A percentile compares a stretch with the other conserved stretches of the same genome.
phyloP scores from a whole-genome alignment of 805 yeast genomes.

The Metschnikowia aberdeeniae region DNA sequence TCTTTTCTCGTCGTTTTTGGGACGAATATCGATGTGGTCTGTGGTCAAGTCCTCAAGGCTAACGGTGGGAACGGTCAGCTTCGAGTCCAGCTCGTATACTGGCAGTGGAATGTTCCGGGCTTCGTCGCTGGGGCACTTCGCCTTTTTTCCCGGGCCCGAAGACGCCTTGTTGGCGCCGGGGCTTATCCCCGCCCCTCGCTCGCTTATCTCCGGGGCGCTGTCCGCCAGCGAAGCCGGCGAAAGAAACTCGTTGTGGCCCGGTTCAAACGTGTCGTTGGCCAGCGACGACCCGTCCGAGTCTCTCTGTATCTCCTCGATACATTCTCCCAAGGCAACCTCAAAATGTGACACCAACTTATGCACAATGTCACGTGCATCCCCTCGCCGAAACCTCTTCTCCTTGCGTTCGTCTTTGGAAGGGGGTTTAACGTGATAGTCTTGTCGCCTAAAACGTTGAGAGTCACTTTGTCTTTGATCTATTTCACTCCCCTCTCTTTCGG shows the following conservation, averaged over 20 bases:
- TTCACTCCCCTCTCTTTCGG: not conserved
- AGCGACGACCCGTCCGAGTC: not conserved
- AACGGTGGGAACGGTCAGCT: slow-evolving; percentile 7
- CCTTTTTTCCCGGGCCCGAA: not conserved
- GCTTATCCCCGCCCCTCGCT: not conserved
- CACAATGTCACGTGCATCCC: not conserved
- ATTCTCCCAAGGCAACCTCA: slow-evolving; percentile 4
- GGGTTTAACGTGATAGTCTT: not conserved
- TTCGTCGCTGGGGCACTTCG: not conserved
- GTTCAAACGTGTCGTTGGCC: slow-evolving; percentile 14
- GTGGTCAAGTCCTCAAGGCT: slow-evolving; percentile 14
- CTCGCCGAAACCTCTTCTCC: slow-evolving; percentile 4
- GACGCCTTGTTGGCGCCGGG: not conserved
- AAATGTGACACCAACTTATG: slow-evolving; percentile 1
- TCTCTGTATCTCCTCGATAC: not conserved
- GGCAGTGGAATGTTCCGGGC: not conserved
- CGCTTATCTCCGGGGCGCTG: not conserved
- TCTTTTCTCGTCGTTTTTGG: not conserved
- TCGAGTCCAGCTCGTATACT: slow-evolving; percentile 1
- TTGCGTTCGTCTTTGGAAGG: not conserved
- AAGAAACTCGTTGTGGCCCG: slow-evolving; percentile 4
- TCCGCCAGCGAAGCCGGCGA: slow-evolving; percentile 32
- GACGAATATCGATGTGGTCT: slow-evolving; percentile 11
- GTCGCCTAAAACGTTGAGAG: not conserved
- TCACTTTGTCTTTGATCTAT: not conserved